Percentiles rank a stretch among this genome's conserved stretches.
phyloP scores from a whole-genome alignment of 306 rosid species.

The Rosa chinensis region DNA sequence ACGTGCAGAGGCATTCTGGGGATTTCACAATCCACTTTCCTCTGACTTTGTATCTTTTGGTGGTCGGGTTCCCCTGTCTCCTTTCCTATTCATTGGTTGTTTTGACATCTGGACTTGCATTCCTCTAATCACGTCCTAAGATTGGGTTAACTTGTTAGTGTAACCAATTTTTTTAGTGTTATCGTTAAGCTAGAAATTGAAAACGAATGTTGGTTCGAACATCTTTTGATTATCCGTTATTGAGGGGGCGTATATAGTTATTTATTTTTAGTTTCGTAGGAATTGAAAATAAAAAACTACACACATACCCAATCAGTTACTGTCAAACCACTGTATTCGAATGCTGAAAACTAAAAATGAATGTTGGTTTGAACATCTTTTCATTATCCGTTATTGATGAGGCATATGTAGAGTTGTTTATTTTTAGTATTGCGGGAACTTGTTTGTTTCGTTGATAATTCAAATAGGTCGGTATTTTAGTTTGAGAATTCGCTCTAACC shows the following conservation, averaged over 20 bases:
- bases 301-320: no score
- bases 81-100: not conserved
- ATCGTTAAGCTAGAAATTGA: not conserved
- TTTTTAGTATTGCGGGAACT: not conserved
- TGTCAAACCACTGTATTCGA: not conserved
- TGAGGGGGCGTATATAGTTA: not conserved
- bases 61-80: not conserved
- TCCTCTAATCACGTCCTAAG: not conserved
- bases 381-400: not conserved
- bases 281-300: no score
- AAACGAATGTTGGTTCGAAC: not conserved
- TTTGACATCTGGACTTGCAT: not conserved
- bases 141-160: not conserved
- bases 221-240: not conserved
- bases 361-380: not conserved
- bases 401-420: not conserved
- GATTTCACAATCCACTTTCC: not conserved
- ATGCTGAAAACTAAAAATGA: not conserved
- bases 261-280: not conserved
- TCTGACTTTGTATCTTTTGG: constrained; percentile 9
- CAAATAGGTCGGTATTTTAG: not conserved
- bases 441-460: not conserved
- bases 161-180: not conserved
- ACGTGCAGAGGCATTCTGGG: constrained; percentile 25
- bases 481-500: not conserved